phyloP scores from a whole-genome alignment of 495 filamentous ascomycete genomes.

The Talaromyces trachyspermus region DNA sequence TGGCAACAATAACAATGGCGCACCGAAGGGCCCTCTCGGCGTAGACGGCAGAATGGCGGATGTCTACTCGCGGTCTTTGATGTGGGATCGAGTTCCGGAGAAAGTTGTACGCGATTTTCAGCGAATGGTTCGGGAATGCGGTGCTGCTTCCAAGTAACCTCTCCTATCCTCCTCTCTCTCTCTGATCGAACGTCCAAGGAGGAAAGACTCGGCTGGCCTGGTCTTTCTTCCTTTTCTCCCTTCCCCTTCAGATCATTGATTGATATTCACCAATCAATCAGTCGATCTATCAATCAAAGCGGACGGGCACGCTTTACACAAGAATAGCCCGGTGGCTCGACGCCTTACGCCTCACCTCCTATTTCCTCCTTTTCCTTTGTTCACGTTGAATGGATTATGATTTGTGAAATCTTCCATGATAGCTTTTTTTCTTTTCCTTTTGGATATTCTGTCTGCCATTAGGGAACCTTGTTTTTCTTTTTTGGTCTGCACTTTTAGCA shows the following conservation, averaged over 20 bases:
- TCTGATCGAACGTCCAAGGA: conserved; percentile 9
- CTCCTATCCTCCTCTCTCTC: background rate
- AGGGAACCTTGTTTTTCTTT: conserved; percentile 23
- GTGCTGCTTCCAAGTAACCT: conserved; percentile 14
- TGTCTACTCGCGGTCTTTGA: conserved; percentile 84
- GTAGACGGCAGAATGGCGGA: conserved; percentile 39
- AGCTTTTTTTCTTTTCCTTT: conserved; percentile 20
- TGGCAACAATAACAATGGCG: too few relatives aligned
- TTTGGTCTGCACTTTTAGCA: conserved; percentile 18
- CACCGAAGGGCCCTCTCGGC: conserved; percentile 22
- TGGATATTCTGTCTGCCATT: too few relatives aligned
- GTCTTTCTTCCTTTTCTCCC: background rate
- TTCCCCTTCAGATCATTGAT: too few relatives aligned
- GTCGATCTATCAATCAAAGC: background rate
- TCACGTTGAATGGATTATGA: conserved; percentile 2
- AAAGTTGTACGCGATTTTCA: conserved; percentile 91
- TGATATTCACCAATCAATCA: too few relatives aligned
- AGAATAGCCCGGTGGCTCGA: conserved; percentile 3
- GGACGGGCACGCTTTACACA: conserved; percentile 8
- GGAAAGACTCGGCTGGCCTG: conserved; percentile 28
- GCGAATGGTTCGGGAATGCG: conserved; percentile 66
- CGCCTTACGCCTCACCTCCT: background rate
- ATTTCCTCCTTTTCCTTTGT: conserved; percentile 7
- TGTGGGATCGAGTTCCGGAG: conserved; percentile 88
- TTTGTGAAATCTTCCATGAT: conserved; percentile 2